Base-by-base conservation (phyloP, 768 basidiomycete species). In the Pleurotus cornucopiae region DNA sequence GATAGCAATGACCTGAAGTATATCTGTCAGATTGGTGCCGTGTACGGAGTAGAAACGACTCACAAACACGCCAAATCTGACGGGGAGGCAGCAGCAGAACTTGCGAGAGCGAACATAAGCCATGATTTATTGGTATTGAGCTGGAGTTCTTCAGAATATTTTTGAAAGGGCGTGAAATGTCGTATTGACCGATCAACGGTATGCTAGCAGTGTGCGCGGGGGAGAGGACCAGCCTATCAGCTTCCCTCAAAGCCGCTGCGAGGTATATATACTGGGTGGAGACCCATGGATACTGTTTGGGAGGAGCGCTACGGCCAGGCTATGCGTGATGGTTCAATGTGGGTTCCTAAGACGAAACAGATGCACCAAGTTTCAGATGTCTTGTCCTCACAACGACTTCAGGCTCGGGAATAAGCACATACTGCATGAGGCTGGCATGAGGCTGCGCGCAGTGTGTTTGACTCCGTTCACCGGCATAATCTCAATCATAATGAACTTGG, bases 1-100 rank as follows among this genome's bases (percentile, higher is more conserved):
- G 49, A 79, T 58, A 38, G 70, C 67, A 56, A 78, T 70, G 26
- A 78, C 54, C 77, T 79, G 56, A 30, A 46, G 48, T 3, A 34
- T 11, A 54, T 40, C 44, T 37, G 25, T 20, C 25, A 34, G 21
- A 39, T 49, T 21, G 14, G 9, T 23, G 43, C 14, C 34, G 13
- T 38, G 16, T 20, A 25, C 46, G 39, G 23, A 44, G 7, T 11
- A 34, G 13, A 43, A 13, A 14, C 18, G 21, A 69, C 78, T 60
- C 56, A 79, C 77, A 46, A 79, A 66, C 46, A 76, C 76, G 46
- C 78, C 80, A 44, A 72, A 73, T 60, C 80, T 67, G 37, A 76
- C 75, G 6, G 80, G 78, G 49, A 80, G 72, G 65, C 78, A 79
- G 69, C 76, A 77, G 61, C 77, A 79, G 64, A 78, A 79, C 39